Conservation (phyloP, 352 stramenopile genomes). For the Phytophthora pisi region DNA sequence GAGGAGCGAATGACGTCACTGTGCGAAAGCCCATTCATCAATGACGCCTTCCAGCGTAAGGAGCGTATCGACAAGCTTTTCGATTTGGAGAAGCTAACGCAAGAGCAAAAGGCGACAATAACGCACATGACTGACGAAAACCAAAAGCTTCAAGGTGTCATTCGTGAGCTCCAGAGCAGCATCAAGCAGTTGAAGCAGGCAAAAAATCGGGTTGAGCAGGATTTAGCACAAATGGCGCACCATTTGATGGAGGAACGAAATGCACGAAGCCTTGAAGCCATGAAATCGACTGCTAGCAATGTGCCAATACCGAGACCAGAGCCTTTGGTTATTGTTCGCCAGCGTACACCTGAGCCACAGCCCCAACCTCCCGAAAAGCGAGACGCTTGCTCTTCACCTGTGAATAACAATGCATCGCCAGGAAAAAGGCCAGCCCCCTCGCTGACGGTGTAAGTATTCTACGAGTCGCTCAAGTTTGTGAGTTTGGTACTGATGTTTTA, state of each 20-base stretch:
- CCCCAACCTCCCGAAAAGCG: conserved; percentile 44
- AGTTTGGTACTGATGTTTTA: conserved; percentile 3
- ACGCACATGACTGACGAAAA: conserved; percentile 73
- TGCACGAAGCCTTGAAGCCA: conserved; percentile 33
- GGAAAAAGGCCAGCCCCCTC: neutral
- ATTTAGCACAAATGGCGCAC: conserved; percentile 60
- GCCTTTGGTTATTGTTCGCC: conserved; percentile 19
- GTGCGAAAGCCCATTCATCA: conserved; percentile 94
- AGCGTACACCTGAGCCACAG: conserved; percentile 11
- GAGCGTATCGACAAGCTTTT: conserved; percentile 87
- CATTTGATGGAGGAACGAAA: conserved; percentile 78
- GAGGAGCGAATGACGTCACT: conserved; percentile 91
- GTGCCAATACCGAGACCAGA: conserved; percentile 17
- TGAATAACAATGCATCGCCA: conserved; percentile 35
- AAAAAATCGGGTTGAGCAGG: conserved; percentile 73
- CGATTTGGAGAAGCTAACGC: conserved; percentile 82
- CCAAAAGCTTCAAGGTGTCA: conserved; percentile 78
- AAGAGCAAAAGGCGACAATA: conserved; percentile 81
- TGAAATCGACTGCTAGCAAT: conserved; percentile 30
- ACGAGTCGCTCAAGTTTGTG: neutral
- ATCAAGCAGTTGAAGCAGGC: conserved; percentile 83
- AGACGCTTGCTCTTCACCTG: conserved; percentile 69
- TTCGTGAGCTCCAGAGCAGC: conserved; percentile 84
- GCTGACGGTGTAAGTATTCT: conserved; percentile 26
- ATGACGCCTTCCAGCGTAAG: conserved; percentile 90